Base-by-base conservation (phyloP, 1,139 yeast species). In the Candida anutae region DNA sequence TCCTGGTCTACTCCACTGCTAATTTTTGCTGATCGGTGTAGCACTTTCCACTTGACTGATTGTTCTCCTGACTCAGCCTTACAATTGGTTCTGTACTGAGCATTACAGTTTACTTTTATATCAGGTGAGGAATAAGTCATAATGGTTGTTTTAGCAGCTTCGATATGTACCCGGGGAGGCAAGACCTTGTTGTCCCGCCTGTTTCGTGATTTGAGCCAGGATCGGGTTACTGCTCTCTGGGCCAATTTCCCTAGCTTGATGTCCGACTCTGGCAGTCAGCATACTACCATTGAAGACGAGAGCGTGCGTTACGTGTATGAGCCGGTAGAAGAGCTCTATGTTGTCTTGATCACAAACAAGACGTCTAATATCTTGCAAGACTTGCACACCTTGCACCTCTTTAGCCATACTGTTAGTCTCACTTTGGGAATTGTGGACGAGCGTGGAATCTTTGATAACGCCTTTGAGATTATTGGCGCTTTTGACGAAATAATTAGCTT, bases 141-240 rank as follows among this genome's bases (percentile, higher is more conserved):
- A 18, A 50, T 50, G 55, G 55, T 42, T 13, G 69, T 90, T 30
- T 70, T 90, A 53, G 95, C 98, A 31, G 96, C 96, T 32, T 83
- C 96, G 28, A 83, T 90, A 45, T 85, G 96, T 55, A 83, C 96
- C 28, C 83, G 93, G 46, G 84, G 93, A 34, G 99, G 99, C 35
- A 90, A 87, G 48, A 88, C 96, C 21, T 74, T 93, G 40, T 63
- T 93, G 33, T 84, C 96, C 19, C 77, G 99, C 50, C 98, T 87
- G 60, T 93, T 90, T 61, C 73, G 78, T 38, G 96, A 87, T 40
- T 61, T 90, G 45, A 69, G 84, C 28, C 80, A 79, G 50, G 95
- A 88, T 48, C 70, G 94, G 42, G 88, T 88, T 45, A 80, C 94
- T 26, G 83, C 87, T 25, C 66, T 90, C 40, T 66, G 93, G 48